These are phyloP conservation scores for Rhodotorula sp. DNA, from an alignment of 1,284 basidiomycete genomes.

Conservation along the genomic window DNA sequence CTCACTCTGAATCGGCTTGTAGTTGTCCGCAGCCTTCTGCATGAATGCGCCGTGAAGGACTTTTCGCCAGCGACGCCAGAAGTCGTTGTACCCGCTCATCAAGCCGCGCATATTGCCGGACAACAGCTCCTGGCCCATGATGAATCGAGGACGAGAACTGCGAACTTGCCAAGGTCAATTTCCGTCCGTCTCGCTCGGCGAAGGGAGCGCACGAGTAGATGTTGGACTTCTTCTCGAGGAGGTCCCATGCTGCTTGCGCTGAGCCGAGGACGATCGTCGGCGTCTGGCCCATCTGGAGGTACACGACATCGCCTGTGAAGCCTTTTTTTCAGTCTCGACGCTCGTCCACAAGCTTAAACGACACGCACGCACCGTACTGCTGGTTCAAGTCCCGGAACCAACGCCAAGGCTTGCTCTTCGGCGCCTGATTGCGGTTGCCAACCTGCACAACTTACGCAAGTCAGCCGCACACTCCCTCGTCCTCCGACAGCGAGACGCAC, in stretches of 20 bases:
- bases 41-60: conserved; percentile 57
- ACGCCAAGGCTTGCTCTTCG: conserved; percentile 56
- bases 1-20: conserved; percentile 55
- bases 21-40: conserved; percentile 52
- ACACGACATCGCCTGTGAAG: conserved; percentile 53
- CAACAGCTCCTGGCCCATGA: conserved; percentile 54
- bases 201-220: conserved; percentile 53
- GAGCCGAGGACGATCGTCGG: conserved; percentile 58
- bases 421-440: conserved; percentile 57
- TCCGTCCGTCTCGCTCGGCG: background rate
- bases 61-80: conserved; percentile 59
- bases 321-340: background rate
- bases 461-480: background rate
- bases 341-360: background rate
- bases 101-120: conserved; percentile 57
- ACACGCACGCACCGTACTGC: conserved; percentile 48
- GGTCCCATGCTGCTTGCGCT: conserved; percentile 57
- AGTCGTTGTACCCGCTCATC: conserved; percentile 55
- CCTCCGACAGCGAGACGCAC: conserved; percentile 36
- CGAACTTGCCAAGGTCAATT: background rate
- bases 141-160: conserved; percentile 53
- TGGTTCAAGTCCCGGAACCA: conserved; percentile 57
- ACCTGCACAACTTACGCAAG: background rate
- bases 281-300: conserved; percentile 58
- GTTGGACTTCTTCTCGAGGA: conserved; percentile 58